Evolutionary conservation across 108 stramenopile genomes (phyloP).

Genomic region (Cyclotella baltica): DNA sequence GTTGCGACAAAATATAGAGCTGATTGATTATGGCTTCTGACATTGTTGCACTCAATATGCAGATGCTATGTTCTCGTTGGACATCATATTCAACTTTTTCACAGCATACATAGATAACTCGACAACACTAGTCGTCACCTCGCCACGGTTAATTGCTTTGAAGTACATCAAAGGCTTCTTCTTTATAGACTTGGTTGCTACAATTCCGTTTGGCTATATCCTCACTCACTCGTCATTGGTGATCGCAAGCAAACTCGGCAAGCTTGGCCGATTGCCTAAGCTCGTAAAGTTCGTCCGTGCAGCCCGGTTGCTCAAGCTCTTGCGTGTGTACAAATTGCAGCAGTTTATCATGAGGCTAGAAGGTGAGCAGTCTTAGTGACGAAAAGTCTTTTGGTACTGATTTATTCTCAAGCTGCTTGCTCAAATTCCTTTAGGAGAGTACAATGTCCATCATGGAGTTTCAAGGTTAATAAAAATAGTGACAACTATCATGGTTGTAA

Average conservation of each 20-base stretch:
- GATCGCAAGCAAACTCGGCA: conserved; percentile 31
- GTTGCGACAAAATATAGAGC: neutral
- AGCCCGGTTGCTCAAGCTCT: conserved; percentile 30
- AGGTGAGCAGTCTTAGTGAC: too few species aligned
- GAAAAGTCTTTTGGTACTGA: too few species aligned
- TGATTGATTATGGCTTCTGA: neutral
- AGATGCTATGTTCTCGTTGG: conserved; percentile 38
- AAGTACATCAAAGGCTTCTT: conserved; percentile 41
- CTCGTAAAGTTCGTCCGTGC: conserved; percentile 41
- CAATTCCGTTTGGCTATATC: conserved; percentile 44
- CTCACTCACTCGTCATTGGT: conserved; percentile 8
- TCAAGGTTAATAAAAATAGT: conserved; percentile 53
- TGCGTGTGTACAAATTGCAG: conserved; percentile 25
- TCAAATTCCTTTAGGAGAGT: too few species aligned
- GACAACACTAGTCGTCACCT: conserved; percentile 1
- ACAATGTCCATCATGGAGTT: conserved; percentile 45
- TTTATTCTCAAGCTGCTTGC: too few species aligned
- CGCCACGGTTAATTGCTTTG: conserved; percentile 33
- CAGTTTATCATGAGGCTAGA: conserved; percentile 30
- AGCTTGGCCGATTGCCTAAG: conserved; percentile 41
- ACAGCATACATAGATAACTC: conserved; percentile 42
- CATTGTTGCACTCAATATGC: neutral
- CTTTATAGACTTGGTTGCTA: conserved; percentile 43
- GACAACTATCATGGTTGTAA: conserved; percentile 43
- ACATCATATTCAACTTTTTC: conserved; percentile 46